Percentiles rank a stretch among this genome's conserved stretches.
Conservation (phyloP, 2,329 filamentous ascomycete genomes). For the Fusarium illudens region DNA sequence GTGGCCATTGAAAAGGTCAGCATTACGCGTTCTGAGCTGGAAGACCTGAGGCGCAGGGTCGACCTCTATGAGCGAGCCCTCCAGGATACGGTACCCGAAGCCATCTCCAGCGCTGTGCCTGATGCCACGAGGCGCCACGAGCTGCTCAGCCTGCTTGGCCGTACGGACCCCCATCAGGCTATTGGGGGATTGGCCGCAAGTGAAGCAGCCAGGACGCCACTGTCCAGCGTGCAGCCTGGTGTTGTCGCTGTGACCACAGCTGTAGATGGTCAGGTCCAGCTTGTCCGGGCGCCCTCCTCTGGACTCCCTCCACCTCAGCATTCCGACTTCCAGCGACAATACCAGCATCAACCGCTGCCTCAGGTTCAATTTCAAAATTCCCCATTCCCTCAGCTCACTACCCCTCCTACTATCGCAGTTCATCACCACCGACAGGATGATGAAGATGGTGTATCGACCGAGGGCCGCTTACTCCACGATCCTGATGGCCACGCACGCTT, state of each 20-base stretch:
- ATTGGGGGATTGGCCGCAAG: slow-evolving; percentile 2
- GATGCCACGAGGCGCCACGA: slow-evolving; percentile 48
- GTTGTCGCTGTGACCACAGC: slow-evolving; percentile 1
- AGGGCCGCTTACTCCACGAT: slow-evolving; percentile 57
- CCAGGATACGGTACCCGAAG: slow-evolving; percentile 46
- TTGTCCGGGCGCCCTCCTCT: slow-evolving; percentile 9
- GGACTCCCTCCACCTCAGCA: slow-evolving; percentile 27
- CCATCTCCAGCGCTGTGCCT: slow-evolving; percentile 22
- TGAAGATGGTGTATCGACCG: slow-evolving; percentile 36
- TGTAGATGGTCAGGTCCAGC: slow-evolving; percentile 7
- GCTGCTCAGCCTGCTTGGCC: slow-evolving; percentile 43
- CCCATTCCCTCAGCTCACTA: slow-evolving; percentile 18
- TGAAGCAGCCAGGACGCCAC: slow-evolving; percentile 14
- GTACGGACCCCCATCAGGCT: slow-evolving; percentile 27
- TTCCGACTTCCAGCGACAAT: slow-evolving; percentile 19
- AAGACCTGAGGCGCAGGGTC: slow-evolving; percentile 51
- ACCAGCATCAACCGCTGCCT: slow-evolving; percentile 14
- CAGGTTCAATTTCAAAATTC: slow-evolving; percentile 16
- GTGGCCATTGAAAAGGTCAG: slow-evolving; percentile 54
- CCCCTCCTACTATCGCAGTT: not conserved
- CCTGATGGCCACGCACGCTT: slow-evolving; percentile 55
- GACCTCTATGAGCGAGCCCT: slow-evolving; percentile 53
- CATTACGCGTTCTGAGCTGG: slow-evolving; percentile 52
- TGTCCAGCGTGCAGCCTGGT: not conserved
- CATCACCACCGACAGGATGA: slow-evolving; percentile 34